phyloP scores from a whole-genome alignment of 805 yeast species.

The Yamadazyma paraphyllophila region DNA sequence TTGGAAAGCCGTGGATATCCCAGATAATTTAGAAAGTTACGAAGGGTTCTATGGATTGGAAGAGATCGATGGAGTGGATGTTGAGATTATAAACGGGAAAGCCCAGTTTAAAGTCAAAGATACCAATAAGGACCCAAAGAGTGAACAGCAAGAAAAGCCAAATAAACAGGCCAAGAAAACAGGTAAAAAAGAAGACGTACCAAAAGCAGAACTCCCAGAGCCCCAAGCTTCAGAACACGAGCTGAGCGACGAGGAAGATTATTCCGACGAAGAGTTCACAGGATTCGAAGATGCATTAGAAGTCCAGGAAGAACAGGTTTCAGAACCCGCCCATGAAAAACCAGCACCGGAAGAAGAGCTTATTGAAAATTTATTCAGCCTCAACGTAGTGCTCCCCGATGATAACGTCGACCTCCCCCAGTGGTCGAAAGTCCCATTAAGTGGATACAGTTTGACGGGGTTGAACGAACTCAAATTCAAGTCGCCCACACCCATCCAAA shows the following conservation, averaged over 20 bases:
- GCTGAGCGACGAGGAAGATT: conserved; percentile 20
- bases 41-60: conserved; percentile 92
- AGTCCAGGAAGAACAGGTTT: conserved; percentile 1
- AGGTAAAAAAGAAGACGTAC: conserved; percentile 5
- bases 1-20: conserved; percentile 84
- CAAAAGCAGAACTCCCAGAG: conserved; percentile 10
- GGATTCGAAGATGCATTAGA: conserved; percentile 18
- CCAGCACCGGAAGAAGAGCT: conserved; percentile 12
- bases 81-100: conserved; percentile 66
- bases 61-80: conserved; percentile 90
- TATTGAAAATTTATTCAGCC: conserved; percentile 14
- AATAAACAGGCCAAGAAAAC: conserved; percentile 2
- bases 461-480: conserved; percentile 55
- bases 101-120: conserved; percentile 50
- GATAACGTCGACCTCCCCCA: conserved; percentile 52
- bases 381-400: conserved; percentile 23
- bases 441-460: conserved; percentile 60
- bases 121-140: conserved; percentile 24
- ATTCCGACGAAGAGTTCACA: conserved; percentile 16
- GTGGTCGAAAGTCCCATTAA: conserved; percentile 56
- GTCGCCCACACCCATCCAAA: conserved; percentile 84
- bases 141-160: no score
- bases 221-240: background rate
- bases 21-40: conserved; percentile 80
- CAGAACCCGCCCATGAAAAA: conserved; percentile 6